A percentile compares a stretch with the other conserved stretches of the same genome.
phyloP scores from a whole-genome alignment of 75 land plant species.

The Picea glauca region DNA sequence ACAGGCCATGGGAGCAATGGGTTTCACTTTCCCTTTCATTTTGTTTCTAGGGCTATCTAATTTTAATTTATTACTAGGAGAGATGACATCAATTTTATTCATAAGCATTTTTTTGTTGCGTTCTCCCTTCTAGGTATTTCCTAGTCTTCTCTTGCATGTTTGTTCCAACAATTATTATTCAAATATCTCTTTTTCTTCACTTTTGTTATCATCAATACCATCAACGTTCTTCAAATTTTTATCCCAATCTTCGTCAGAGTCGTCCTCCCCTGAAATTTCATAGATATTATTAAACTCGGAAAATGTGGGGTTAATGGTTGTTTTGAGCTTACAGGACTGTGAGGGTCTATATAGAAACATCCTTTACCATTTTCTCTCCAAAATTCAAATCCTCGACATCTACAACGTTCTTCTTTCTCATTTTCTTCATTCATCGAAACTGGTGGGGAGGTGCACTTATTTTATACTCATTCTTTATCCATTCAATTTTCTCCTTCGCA shows the following conservation, averaged over 20 bases:
- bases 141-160: slow-evolving; percentile 11
- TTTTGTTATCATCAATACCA: slow-evolving; percentile 10
- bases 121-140: background rate
- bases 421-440: too few species aligned
- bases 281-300: slow-evolving; percentile 10
- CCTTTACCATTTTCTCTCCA: too few species aligned
- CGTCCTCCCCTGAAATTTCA: slow-evolving; percentile 23
- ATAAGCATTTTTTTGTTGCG: background rate
- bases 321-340: background rate
- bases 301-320: background rate
- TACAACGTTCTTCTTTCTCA: too few species aligned
- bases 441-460: too few species aligned
- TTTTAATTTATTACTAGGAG: background rate
- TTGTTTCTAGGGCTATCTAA: background rate
- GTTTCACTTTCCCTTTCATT: background rate
- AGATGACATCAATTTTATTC: background rate
- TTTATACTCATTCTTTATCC: too few species aligned
- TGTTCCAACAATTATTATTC: slow-evolving; percentile 28
- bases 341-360: background rate
- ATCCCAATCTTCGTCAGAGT: slow-evolving; percentile 60
- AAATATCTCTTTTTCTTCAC: slow-evolving; percentile 25
- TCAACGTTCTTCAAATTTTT: slow-evolving; percentile 32
- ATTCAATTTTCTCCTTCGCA: too few species aligned
- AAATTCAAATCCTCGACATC: too few species aligned
- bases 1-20: background rate